Percentiles rank a stretch among this genome's conserved stretches.
Evolutionary conservation across 2,329 filamentous ascomycete genomes (phyloP).

Genomic region (Colletotrichum sublineola): DNA sequence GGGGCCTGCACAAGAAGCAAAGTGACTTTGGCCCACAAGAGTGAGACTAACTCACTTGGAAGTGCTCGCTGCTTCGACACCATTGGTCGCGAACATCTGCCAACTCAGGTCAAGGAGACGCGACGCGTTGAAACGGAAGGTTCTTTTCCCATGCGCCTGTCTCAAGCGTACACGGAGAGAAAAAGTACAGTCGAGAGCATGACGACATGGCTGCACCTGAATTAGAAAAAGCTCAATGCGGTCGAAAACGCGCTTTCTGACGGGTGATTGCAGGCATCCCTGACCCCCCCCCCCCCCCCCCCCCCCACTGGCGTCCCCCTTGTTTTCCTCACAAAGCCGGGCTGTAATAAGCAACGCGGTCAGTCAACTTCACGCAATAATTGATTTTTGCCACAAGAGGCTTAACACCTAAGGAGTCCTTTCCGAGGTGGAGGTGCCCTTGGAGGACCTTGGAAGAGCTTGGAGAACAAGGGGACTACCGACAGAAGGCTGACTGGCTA

Average conservation of each 20-base stretch:
- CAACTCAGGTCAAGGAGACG: not conserved
- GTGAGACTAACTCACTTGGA: not conserved
- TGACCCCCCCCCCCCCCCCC: not conserved
- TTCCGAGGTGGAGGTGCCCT: not conserved
- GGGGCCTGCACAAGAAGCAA: conserved; percentile 1
- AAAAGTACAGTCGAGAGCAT: not conserved
- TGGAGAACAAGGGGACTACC: not conserved
- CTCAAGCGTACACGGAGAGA: not conserved
- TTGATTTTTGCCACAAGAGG: not conserved
- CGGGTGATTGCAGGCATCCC: not conserved
- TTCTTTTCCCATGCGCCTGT: conserved; percentile 3
- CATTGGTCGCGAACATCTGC: not conserved
- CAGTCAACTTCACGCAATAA: not conserved
- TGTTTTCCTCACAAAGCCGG: not conserved
- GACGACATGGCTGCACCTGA: not conserved
- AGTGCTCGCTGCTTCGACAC: not conserved
- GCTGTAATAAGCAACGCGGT: not conserved
- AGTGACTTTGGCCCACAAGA: not conserved
- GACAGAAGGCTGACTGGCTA: too few relatives aligned
- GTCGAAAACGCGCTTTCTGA: not conserved
- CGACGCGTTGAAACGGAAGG: not conserved
- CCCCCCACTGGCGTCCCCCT: not conserved
- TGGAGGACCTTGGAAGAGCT: not conserved
- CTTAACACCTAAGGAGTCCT: not conserved
- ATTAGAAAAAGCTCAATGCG: not conserved